Evolutionary conservation across 2,329 filamentous ascomycete genomes (phyloP), one percentile per base, ranked within the genome.

Genomic region (Calonectria leucothoes): DNA sequence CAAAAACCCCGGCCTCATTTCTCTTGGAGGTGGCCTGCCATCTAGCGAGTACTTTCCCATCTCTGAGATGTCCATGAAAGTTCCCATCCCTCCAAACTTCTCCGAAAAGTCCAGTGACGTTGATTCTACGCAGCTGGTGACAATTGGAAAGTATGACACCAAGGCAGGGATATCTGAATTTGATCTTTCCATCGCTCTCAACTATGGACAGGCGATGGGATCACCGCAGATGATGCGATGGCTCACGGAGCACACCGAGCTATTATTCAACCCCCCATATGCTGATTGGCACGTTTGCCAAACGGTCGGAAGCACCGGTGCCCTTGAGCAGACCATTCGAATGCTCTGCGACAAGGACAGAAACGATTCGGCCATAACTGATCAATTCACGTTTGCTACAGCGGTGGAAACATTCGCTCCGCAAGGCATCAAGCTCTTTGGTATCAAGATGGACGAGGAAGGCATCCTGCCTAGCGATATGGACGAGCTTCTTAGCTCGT

Each of bases 171-270:
- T 39, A 8, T 39, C 55, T 25, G 55, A 61, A 20, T 37, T 27
- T 12, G 55, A 61, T 7, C 55, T 61, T 27, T 61, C 55, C 23
- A 25, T 61, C 20, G 55, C 55, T 2, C 89, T 94, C 79, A 94
- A 95, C 82, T 95, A 95, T 82, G 92, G 92, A 20, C 91, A 94
- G 81, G 91, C 92, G 10, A 89, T 89, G 61, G 93, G 93, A 31
- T 88, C 92, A 31, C 91, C 93, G 3, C 93, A 94, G 81, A 83
- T 95, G 73, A 84, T 95, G 57, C 89, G 93, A 61, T 95, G 91
- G 82, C 84, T 95, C 39, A 93, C 93, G 0, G 93, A 95, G 84
- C 93, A 95, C 82, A 94, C 93, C 1, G 93, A 95, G 82, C 88
- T 95, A 74, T 90, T 94, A 14, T 93, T 94, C 82, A 88, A 91